These are phyloP conservation scores for Salix exigua DNA, from an alignment of 345 rosid species.

Conservation along the genomic window DNA sequence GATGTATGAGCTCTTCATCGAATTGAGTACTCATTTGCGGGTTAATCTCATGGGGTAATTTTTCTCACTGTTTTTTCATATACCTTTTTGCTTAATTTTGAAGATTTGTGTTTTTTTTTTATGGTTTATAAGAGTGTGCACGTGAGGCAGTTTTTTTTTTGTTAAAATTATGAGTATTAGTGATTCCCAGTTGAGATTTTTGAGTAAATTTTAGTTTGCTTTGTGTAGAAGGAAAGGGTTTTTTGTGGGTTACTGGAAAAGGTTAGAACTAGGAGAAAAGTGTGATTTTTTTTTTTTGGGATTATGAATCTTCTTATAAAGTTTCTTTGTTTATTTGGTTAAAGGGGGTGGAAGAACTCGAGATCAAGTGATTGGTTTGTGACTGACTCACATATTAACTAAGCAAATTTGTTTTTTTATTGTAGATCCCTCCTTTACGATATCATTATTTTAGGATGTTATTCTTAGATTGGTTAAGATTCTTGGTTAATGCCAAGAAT, in stretches of 20 bases:
- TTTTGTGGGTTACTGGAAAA: background rate
- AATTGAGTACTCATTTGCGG: constrained; percentile 79
- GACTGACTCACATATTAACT: background rate
- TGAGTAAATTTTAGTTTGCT: background rate
- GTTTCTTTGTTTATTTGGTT: background rate
- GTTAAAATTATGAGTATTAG: background rate
- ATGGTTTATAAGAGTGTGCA: background rate
- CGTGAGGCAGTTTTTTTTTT: background rate
- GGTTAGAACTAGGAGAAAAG: background rate
- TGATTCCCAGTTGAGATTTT: background rate
- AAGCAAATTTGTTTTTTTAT: background rate
- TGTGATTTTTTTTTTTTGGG: background rate
- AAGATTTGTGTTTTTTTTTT: background rate
- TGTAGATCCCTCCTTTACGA: constrained; percentile 11
- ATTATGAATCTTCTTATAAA: background rate
- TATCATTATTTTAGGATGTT: background rate
- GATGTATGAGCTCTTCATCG: constrained; percentile 98
- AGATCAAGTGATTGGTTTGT: constrained; percentile 9
- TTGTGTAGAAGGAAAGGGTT: background rate
- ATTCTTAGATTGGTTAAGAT: background rate
- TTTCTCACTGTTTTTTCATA: background rate
- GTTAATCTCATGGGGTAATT: constrained; percentile 95
- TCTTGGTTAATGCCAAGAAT: background rate
- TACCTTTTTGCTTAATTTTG: background rate
- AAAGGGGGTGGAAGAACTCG: background rate